Evolutionary conservation across 345 rosid species (phyloP).

Genomic region (Hevea brasiliensis): DNA sequence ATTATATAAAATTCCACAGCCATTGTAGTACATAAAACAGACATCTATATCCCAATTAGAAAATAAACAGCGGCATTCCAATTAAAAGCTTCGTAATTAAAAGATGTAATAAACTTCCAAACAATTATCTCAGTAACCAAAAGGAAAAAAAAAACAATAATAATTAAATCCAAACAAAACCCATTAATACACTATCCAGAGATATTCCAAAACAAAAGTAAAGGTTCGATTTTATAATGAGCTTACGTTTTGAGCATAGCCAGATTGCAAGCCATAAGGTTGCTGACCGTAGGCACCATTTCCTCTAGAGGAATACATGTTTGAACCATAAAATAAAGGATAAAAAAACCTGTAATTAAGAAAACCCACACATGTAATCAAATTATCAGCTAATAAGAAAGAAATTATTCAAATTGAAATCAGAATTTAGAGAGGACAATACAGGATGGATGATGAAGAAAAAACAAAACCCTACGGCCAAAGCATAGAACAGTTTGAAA

Average conservation of each 20-base stretch:
- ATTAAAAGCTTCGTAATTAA: no score
- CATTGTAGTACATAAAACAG: no score
- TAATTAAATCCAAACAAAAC: background rate
- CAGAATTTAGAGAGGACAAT: background rate
- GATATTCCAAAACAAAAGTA: background rate
- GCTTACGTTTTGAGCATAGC: conserved; percentile 78
- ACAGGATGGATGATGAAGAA: background rate
- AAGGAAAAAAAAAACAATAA: background rate
- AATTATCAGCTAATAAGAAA: background rate
- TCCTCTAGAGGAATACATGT: conserved; percentile 83
- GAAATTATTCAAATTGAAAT: no score
- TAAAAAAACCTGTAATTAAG: conserved; percentile 17
- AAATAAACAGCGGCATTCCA: no score
- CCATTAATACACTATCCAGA: background rate
- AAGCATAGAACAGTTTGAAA: no score
- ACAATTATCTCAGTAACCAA: background rate
- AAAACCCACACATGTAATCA: no score
- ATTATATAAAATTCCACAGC: no score
- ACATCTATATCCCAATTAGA: no score
- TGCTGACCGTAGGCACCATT: conserved; percentile 72
- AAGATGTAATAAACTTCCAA: background rate
- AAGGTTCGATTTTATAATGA: background rate
- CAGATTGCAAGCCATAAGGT: conserved; percentile 66
- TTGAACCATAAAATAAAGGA: background rate
- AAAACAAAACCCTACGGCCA: no score